These are phyloP conservation scores for Stramenopiles sp. DNA, from an alignment of 352 stramenopile species.

Conservation along the genomic window DNA sequence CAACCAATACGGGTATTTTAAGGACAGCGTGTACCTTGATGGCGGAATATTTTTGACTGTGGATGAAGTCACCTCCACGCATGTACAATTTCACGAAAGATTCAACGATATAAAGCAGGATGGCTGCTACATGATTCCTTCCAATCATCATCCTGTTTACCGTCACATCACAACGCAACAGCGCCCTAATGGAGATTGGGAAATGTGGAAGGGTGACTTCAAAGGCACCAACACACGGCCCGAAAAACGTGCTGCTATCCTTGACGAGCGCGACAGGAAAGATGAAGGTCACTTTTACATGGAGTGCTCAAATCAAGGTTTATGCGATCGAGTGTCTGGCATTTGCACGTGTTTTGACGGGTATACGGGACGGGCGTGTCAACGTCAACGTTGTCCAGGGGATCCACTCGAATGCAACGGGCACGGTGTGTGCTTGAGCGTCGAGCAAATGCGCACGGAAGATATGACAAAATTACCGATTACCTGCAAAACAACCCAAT, in stretches of 20 bases:
- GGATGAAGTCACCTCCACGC: too few species aligned
- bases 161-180: background rate
- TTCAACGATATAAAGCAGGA: background rate
- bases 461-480: background rate
- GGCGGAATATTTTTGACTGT: too few species aligned
- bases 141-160: background rate
- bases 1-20: too few species aligned
- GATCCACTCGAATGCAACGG: slow-evolving; percentile 41
- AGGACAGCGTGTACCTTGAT: too few species aligned
- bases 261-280: background rate
- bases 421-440: slow-evolving; percentile 48
- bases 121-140: background rate
- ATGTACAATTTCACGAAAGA: too few species aligned
- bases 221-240: too few species aligned
- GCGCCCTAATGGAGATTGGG: background rate
- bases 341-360: slow-evolving; percentile 52
- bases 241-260: too few species aligned
- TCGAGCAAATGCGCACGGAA: slow-evolving; percentile 42
- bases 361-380: slow-evolving; percentile 51
- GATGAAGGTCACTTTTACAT: background rate
- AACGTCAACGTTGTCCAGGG: slow-evolving; percentile 34
- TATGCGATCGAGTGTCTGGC: slow-evolving; percentile 46
- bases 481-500: background rate
- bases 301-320: slow-evolving; percentile 51
- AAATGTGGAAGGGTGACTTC: too few species aligned